Evolutionary conservation across 2,329 filamentous ascomycete species (phyloP).

Genomic region (Botrytis byssoidea): DNA sequence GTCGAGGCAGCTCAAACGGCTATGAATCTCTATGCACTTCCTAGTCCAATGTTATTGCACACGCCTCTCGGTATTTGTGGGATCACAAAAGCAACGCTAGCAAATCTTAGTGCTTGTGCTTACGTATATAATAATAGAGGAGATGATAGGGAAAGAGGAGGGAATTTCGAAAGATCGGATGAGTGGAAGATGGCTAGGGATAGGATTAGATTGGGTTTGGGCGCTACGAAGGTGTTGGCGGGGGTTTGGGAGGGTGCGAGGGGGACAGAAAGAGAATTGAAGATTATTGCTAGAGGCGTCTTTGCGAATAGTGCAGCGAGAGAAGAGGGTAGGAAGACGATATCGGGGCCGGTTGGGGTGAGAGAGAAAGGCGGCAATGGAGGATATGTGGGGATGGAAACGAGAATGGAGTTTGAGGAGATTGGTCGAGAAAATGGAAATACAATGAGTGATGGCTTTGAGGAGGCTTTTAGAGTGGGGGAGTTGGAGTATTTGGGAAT

Average conservation of each 20-base stretch:
- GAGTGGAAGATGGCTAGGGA: conserved; percentile 48
- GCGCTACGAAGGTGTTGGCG: conserved; percentile 55
- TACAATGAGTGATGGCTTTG: neutral
- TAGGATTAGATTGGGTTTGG: conserved; percentile 57
- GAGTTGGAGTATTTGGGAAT: conserved; percentile 15
- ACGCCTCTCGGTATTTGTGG: conserved; percentile 58
- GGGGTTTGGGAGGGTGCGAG: conserved; percentile 57
- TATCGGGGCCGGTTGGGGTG: accelerated
- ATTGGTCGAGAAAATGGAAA: neutral
- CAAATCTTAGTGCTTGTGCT: conserved; percentile 60
- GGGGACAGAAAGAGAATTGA: conserved; percentile 51
- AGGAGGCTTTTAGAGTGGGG: neutral
- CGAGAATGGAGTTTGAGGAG: neutral
- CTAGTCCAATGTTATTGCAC: conserved; percentile 53
- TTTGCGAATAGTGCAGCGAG: conserved; percentile 8
- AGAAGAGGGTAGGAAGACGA: neutral
- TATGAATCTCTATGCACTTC: conserved; percentile 54
- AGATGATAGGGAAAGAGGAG: neutral
- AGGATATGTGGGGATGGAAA: neutral
- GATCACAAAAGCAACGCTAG: conserved; percentile 55
- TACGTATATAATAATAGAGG: conserved; percentile 40
- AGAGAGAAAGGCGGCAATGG: neutral
- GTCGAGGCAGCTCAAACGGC: conserved; percentile 57
- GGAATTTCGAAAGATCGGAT: conserved; percentile 28
- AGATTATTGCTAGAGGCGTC: conserved; percentile 28